Percentiles rank a stretch among this genome's conserved stretches.
phyloP scores from a whole-genome alignment of 169 alveolate genomes.

The Babesia bigemina region DNA sequence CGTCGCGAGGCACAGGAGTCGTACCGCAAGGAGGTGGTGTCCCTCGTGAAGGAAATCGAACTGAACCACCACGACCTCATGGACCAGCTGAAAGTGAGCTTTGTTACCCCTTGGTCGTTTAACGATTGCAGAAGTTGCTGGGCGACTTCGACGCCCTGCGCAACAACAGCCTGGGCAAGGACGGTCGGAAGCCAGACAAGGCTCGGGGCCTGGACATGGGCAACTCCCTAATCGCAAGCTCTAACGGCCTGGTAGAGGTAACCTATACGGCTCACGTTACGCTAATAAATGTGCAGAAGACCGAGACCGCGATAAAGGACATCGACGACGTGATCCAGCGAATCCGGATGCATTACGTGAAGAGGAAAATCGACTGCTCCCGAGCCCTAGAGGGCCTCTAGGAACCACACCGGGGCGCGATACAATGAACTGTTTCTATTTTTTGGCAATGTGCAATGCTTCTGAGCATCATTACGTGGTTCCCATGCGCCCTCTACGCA shows the following conservation, averaged over 20 bases:
- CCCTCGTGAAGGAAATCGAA: conserved; percentile 31
- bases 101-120: background rate
- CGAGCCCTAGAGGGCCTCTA: conserved; percentile 35
- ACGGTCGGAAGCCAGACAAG: conserved; percentile 22
- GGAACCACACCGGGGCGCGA: background rate
- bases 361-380: conserved; percentile 46
- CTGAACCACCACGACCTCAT: conserved; percentile 25
- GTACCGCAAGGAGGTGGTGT: conserved; percentile 9
- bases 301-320: conserved; percentile 51
- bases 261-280: background rate
- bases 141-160: conserved; percentile 15
- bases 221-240: conserved; percentile 31
- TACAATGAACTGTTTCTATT: too few species aligned
- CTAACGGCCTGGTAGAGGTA: conserved; percentile 45
- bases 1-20: conserved; percentile 8
- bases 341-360: conserved; percentile 40
- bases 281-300: conserved; percentile 10
- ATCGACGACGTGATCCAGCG: conserved; percentile 43
- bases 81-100: conserved; percentile 29
- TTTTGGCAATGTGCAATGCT: too few species aligned
- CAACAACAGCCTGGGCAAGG: conserved; percentile 15
- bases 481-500: too few species aligned
- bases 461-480: too few species aligned
- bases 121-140: conserved; percentile 1
- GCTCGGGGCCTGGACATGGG: background rate